phyloP scores from a whole-genome alignment of 2,329 filamentous ascomycete genomes.

The Cadophora gregata region DNA sequence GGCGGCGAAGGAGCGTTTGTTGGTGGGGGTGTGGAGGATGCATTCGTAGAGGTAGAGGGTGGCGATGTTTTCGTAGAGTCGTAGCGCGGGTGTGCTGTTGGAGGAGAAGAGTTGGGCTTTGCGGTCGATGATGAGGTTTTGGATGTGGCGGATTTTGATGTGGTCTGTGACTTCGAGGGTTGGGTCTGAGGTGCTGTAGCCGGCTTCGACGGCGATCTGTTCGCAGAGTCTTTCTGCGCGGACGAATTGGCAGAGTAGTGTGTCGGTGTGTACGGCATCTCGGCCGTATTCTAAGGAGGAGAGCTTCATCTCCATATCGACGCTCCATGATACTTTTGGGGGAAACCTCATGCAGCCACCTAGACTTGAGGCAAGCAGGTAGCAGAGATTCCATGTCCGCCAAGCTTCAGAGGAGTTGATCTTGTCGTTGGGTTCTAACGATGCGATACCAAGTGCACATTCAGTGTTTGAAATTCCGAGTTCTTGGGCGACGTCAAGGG shows the following conservation, averaged over 20 bases:
- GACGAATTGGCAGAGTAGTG: constrained; percentile 20
- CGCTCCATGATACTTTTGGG: constrained; percentile 8
- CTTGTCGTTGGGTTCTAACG: neutral
- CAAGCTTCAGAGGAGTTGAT: constrained; percentile 15
- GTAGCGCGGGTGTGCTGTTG: neutral
- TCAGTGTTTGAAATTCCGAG: constrained; percentile 12
- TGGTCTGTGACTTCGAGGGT: constrained; percentile 14
- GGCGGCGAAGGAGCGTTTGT: constrained; percentile 21
- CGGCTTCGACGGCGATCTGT: constrained; percentile 15
- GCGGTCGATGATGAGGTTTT: constrained; percentile 23
- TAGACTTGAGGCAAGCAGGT: constrained; percentile 7
- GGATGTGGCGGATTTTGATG: constrained; percentile 6
- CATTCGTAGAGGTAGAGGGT: constrained; percentile 17
- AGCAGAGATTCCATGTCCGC: constrained; percentile 21
- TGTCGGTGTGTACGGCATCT: constrained; percentile 10
- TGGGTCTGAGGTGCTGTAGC: neutral
- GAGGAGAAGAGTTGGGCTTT: constrained; percentile 22
- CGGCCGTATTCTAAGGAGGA: constrained; percentile 20
- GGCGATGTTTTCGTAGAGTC: constrained; percentile 19
- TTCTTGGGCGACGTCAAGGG: constrained; percentile 10
- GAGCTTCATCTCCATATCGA: constrained; percentile 19
- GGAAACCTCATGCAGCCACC: constrained; percentile 17
- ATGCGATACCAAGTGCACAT: constrained; percentile 7
- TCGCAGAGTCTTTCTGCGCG: constrained; percentile 18
- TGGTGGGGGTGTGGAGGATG: constrained; percentile 23